Percentiles rank a stretch among this genome's conserved stretches.
Conservation (phyloP, 2,329 filamentous ascomycete genomes). For the Alternaria viburni region DNA sequence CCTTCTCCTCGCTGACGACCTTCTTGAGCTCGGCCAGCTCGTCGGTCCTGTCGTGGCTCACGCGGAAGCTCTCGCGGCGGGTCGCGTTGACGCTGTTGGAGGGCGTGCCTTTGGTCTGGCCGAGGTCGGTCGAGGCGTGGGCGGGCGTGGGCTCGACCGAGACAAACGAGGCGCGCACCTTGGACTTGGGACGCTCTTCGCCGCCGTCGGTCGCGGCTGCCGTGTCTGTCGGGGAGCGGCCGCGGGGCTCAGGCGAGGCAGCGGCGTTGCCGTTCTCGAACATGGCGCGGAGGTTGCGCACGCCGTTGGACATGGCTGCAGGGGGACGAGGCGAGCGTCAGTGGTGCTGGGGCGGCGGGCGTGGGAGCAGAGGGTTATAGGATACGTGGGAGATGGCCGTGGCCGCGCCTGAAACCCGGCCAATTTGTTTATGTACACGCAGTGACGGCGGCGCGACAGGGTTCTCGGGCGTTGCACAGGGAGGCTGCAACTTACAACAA, state of each 20-base stretch:
- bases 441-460: conserved; percentile 24
- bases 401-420: conserved; percentile 28
- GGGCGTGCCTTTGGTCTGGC: conserved; percentile 33
- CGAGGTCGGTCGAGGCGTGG: conserved; percentile 37
- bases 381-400: conserved; percentile 34
- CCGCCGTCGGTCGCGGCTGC: conserved; percentile 32
- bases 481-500: conserved; percentile 28
- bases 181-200: conserved; percentile 49
- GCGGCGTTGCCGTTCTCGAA: conserved; percentile 52
- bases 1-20: conserved; percentile 49
- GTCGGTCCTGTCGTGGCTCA: conserved; percentile 44
- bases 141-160: conserved; percentile 47
- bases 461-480: conserved; percentile 15
- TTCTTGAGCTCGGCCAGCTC: conserved; percentile 48
- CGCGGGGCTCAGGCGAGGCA: conserved; percentile 51
- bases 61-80: conserved; percentile 52
- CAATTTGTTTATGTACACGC: conserved; percentile 34
- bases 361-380: conserved; percentile 9
- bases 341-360: conserved; percentile 23
- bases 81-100: conserved; percentile 40
- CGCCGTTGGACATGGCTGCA: conserved; percentile 58
- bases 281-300: conserved; percentile 57
- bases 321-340: conserved; percentile 30
- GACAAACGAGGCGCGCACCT: conserved; percentile 57
- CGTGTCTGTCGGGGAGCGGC: conserved; percentile 51